Evolutionary conservation across 192 early-diverging fungal species (phyloP), one percentile per base, ranked within the genome.

Genomic region (Allomyces javanicus): DNA sequence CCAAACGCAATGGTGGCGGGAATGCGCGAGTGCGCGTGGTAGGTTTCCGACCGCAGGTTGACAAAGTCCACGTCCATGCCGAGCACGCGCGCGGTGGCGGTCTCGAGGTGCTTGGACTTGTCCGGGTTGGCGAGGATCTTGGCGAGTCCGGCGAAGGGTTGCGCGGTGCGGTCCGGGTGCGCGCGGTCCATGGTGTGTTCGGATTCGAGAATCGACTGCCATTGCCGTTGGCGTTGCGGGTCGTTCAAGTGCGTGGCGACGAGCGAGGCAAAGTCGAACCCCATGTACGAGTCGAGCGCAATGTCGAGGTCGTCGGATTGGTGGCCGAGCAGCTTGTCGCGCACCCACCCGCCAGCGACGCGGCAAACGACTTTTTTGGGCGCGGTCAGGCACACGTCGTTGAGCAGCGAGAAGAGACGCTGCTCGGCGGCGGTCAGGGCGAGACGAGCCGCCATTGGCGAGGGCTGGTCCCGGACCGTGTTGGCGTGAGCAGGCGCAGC

Each of bases 311-410:
- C 96, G 70, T 93, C 78, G 65, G 83, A 87, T 25, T 87, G 81
- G 44, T 78, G 78, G 4, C 89, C 90, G 3, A 99, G 83, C n/a
- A 97, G 77, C 87, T 99, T 99, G 74, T 99, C 96, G 65, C 96
- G 83, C 58, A 99, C 96, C 96, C 94, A 99, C 12, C 96, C 96
- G 62, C 96, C 96, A 25, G 94, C 93, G 58, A 99, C 90, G 21
- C 96, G 81, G 50, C 50, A 58, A 9, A n/a, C 21, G 50, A 58
- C 50, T 1, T 1, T 1, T n/a, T 21, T 14, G 17, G 50, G 50
- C 3, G 50, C 50, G 50, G 50, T 58, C 17, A 3, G 1, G 21
- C 17, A 14, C 2, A n/a, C 50, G 50, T 14, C 50, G 50, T 58
- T 58, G 50, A 58, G 50, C 50, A 58, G 21, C 17, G 17, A 2